These are phyloP conservation scores for Colletotrichum limetticola DNA, from an alignment of 2,329 filamentous ascomycete species.

Conservation along the genomic window DNA sequence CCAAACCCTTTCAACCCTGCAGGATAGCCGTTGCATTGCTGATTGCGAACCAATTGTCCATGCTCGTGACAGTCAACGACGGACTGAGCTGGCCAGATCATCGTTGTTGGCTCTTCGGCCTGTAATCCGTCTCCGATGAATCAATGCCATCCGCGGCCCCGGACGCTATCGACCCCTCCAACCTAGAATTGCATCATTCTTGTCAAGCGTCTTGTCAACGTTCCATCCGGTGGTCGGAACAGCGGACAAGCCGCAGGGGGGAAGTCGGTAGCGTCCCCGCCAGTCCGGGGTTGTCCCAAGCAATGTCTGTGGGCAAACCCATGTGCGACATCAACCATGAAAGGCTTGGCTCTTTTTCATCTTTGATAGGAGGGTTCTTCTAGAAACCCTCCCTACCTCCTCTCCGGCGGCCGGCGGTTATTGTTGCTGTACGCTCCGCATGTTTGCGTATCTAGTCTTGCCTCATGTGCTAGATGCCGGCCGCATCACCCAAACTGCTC, in stretches of 20 bases:
- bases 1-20: neutral
- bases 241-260: neutral
- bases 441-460: neutral
- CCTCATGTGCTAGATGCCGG: slow-evolving; percentile 7
- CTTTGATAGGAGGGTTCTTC: neutral
- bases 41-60: neutral
- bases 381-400: neutral
- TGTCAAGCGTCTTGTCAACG: slow-evolving; percentile 5
- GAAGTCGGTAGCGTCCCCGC: neutral
- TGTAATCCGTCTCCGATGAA: neutral
- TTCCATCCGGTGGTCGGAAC: neutral
- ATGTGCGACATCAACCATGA: neutral
- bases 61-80: neutral
- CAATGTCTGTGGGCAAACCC: neutral
- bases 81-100: neutral
- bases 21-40: neutral
- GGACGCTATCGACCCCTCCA: neutral
- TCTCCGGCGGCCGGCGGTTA: neutral
- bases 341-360: neutral
- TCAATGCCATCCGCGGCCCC: neutral
- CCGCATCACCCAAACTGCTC: neutral
- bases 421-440: neutral
- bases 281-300: slow-evolving; percentile 2
- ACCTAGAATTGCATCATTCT: slow-evolving; percentile 1
- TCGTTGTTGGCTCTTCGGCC: neutral